Conservation (phyloP, 139 green algal genomes). For the Astrephomene gubernaculifera region DNA sequence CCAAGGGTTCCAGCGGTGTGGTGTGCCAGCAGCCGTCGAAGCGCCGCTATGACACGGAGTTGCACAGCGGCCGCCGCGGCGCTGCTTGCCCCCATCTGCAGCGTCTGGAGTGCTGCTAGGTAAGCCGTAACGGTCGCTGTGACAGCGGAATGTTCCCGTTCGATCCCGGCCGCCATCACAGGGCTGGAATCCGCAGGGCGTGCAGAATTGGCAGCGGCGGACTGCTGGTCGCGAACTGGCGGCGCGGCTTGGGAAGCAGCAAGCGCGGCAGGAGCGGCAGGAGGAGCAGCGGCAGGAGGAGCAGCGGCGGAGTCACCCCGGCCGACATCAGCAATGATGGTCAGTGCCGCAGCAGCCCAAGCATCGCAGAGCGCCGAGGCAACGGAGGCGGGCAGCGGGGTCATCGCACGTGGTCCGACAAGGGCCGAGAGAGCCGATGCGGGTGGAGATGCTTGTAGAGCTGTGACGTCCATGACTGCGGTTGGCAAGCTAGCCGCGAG, state of each 20-base stretch:
- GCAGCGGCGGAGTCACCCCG: not conserved
- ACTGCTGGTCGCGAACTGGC: too few species aligned
- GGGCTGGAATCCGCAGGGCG: not conserved
- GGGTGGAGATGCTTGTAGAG: too few species aligned
- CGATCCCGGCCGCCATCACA: not conserved
- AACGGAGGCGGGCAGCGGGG: not conserved
- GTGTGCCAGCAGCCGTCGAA: not conserved
- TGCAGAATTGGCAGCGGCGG: too few species aligned
- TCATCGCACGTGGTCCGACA: too few species aligned
- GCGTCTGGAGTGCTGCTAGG: not conserved
- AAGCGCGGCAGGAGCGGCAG: too few species aligned
- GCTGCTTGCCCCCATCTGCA: not conserved
- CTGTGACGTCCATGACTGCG: too few species aligned
- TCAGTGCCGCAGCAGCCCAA: not conserved
- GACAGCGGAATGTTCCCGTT: not conserved
- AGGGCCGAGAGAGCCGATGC: too few species aligned
- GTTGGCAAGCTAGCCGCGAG: too few species aligned
- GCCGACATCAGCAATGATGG: not conserved
- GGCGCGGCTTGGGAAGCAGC: too few species aligned
- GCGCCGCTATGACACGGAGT: not conserved
- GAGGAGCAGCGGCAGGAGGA: too few species aligned
- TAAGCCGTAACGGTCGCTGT: not conserved
- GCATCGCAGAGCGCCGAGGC: not conserved
- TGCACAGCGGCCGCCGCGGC: not conserved
- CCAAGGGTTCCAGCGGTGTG: not conserved